phyloP scores from a whole-genome alignment of 768 basidiomycete species.

The Mycena albidolilacea region DNA sequence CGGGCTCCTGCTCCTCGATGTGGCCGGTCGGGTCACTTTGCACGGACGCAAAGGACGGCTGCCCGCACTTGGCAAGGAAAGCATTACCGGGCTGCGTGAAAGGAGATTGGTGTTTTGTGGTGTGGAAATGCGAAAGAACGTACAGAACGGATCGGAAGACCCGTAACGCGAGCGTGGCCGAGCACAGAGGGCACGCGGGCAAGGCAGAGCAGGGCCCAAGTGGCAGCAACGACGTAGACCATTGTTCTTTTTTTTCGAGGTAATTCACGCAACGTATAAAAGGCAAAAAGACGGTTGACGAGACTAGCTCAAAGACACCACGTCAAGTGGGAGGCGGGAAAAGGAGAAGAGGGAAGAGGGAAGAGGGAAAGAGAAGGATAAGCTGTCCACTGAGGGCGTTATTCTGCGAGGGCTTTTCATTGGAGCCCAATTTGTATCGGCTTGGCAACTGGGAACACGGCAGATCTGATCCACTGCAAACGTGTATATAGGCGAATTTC shows the following conservation, averaged over 20 bases:
- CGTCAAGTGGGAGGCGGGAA: constrained; percentile 22
- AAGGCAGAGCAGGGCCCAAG: constrained; percentile 29
- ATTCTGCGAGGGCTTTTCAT: not conserved
- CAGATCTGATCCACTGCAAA: not conserved
- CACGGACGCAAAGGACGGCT: constrained; percentile 34
- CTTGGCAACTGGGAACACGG: not conserved
- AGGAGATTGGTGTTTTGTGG: not conserved
- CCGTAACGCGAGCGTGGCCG: constrained; percentile 27
- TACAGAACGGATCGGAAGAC: constrained; percentile 36
- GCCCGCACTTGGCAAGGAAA: constrained; percentile 28
- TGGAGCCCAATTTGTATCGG: not conserved
- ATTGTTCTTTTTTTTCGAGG: constrained; percentile 7
- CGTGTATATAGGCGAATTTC: not conserved
- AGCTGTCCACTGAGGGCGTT: constrained; percentile 2
- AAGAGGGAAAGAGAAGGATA: not conserved
- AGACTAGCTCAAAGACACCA: constrained; percentile 38
- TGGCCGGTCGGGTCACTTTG: constrained; percentile 34
- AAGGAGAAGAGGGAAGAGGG: not conserved
- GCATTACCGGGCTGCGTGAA: constrained; percentile 31
- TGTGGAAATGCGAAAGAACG: not conserved
- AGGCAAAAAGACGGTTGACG: constrained; percentile 25
- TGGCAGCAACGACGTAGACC: constrained; percentile 24
- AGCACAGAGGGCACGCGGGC: constrained; percentile 29
- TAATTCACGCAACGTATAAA: not conserved
- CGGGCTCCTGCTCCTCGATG: constrained; percentile 40